These are phyloP conservation scores for Pseudisothecium myosuroides DNA, from an alignment of 225 moss, liverwort and hornwort species.

Conservation along the genomic window DNA sequence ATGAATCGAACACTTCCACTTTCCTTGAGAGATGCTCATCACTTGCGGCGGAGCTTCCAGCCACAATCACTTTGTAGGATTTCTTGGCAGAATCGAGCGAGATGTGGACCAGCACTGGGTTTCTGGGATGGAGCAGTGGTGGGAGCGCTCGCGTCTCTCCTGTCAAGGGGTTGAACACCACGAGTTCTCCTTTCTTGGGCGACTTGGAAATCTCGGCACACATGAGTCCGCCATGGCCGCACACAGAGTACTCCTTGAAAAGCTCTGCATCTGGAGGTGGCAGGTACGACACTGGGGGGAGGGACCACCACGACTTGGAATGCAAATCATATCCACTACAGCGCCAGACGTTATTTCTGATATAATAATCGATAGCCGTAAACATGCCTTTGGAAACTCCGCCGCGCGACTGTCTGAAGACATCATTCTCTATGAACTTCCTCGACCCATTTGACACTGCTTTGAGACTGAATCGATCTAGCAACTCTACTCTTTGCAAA, in stretches of 20 bases:
- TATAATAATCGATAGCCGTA: neutral
- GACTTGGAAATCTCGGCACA: neutral
- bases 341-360: neutral
- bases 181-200: neutral
- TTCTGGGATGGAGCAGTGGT: neutral
- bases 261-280: neutral
- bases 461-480: neutral
- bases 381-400: neutral
- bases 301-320: neutral
- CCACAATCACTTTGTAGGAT: neutral
- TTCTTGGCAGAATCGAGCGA: neutral
- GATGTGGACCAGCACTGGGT: conserved; percentile 2
- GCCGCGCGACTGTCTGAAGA: neutral
- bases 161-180: conserved; percentile 9
- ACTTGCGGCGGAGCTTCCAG: neutral
- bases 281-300: neutral
- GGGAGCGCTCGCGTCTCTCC: neutral
- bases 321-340: neutral
- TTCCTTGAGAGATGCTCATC: neutral
- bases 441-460: neutral
- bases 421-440: neutral
- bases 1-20: conserved; percentile 5
- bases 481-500: neutral
- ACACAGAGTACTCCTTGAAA: neutral
- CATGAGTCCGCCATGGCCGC: neutral